Evolutionary conservation across 73 alveolate species (phyloP), one percentile per base, ranked within the genome.

Genomic region (Symbiodinium natans): DNA sequence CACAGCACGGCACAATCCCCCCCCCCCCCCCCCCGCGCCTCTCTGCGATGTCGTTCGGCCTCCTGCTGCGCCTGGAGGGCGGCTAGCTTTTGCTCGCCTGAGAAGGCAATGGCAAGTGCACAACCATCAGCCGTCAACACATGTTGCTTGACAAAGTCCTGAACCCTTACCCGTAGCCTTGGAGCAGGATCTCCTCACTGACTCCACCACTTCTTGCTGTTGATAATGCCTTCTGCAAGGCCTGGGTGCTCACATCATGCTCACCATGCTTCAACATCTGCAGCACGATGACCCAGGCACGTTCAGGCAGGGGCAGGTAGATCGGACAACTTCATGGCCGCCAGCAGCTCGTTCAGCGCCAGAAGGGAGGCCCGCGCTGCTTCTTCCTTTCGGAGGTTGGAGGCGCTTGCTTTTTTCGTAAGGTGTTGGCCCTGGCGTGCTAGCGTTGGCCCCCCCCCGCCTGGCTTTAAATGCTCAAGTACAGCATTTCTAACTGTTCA

Each of bases 1-100:
- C 59, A 46, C 6, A 46, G 13, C 59, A 6, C 59, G 6, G 13
- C 21, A 46, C 59, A 46, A 46, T 46, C 59, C 59, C 59, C 59
- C 59, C 59, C 59, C 13, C 6, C 59, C 13, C 21, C 59, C 6
- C 21, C 59, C 13, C 6, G 59, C 59, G 59, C 59, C 59, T 46
- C 59, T 46, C 13, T 46, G 21, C 59, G 59, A 46, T 46, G 59
- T 13, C 13, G 21, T 6, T 46, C 80, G 80, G 80, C 80, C 36
- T 63, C 80, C 80, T 63, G 80, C 36, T 63, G 80, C 33, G 29
- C 80, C 80, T 23, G 11, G 36, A 63, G 33, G 36, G 11, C 19
- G 19, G 80, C 80, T 36, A 63, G 80, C 80, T 29, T 63, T n/a
- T 63, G 80, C 80, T 63, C 80, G 27, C 80, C 80, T 63, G 80